These are phyloP conservation scores for Cytospora chrysosperma DNA, from an alignment of 2,329 filamentous ascomycete species.

Conservation along the genomic window DNA sequence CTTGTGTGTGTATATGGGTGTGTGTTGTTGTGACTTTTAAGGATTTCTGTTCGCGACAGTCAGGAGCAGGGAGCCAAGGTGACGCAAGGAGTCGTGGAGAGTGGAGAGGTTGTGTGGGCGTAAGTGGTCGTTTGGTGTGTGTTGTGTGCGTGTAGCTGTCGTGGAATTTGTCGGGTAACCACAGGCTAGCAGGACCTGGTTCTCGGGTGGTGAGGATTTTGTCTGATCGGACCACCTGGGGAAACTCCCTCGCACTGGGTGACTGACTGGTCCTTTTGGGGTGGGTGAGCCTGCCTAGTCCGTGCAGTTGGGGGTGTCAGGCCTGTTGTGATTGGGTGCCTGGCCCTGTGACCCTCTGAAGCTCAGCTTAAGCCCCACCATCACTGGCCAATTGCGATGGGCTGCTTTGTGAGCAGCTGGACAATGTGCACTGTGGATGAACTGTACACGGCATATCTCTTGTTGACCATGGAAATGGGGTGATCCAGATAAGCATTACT, in stretches of 20 bases:
- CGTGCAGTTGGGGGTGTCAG: neutral
- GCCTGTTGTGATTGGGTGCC: neutral
- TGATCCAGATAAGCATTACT: neutral
- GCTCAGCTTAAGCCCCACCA: neutral
- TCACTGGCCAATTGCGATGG: neutral
- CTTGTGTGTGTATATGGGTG: neutral
- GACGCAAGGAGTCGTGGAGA: constrained; percentile 16
- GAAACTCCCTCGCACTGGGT: neutral
- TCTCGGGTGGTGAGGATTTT: neutral
- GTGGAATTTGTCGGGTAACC: neutral
- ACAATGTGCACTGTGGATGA: neutral
- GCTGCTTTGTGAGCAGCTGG: neutral
- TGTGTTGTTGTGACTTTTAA: neutral
- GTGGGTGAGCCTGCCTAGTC: neutral
- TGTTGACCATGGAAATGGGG: neutral
- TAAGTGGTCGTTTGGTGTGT: constrained; percentile 1
- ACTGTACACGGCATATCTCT: neutral
- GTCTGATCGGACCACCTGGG: neutral
- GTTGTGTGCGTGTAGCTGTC: constrained; percentile 3
- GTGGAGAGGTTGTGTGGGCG: constrained; percentile 20
- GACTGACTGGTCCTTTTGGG: neutral
- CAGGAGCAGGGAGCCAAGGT: constrained; percentile 16
- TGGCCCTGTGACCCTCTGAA: neutral
- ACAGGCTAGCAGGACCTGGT: neutral
- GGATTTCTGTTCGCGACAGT: constrained; percentile 54